phyloP scores from a whole-genome alignment of 1,139 yeast species.

The Arxiozyma slooffiae region DNA sequence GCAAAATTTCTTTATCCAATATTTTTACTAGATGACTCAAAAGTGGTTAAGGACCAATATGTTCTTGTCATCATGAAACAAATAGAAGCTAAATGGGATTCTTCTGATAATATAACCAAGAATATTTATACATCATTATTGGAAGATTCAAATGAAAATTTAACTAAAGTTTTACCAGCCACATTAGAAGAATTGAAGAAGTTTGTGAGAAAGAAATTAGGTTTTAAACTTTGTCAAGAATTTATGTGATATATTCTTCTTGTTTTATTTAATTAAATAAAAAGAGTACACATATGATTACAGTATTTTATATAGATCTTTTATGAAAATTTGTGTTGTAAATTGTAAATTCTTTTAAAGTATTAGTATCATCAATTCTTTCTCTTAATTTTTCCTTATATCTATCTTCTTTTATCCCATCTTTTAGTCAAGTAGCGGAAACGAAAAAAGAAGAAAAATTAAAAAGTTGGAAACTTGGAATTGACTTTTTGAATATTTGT shows the following conservation, averaged over 20 bases:
- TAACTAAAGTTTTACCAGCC: constrained; percentile 12
- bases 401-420: neutral
- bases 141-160: constrained; percentile 2
- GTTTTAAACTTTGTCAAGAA: constrained; percentile 25
- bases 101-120: constrained; percentile 12
- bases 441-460: neutral
- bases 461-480: neutral
- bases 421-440: neutral
- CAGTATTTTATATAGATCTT: neutral
- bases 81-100: constrained; percentile 20
- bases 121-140: constrained; percentile 13
- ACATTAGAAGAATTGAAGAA: constrained; percentile 13
- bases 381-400: neutral
- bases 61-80: constrained; percentile 19
- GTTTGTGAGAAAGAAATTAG: constrained; percentile 19
- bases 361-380: too few species aligned
- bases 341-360: neutral
- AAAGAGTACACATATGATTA: neutral
- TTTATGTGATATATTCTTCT: constrained; percentile 17
- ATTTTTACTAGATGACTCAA: constrained; percentile 16
- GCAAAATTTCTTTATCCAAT: constrained; percentile 24
- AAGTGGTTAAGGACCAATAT: constrained; percentile 15
- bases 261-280: neutral
- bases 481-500: neutral
- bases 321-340: neutral